Base-by-base conservation (phyloP, 345 rosid species). In the Adansonia digitata region DNA sequence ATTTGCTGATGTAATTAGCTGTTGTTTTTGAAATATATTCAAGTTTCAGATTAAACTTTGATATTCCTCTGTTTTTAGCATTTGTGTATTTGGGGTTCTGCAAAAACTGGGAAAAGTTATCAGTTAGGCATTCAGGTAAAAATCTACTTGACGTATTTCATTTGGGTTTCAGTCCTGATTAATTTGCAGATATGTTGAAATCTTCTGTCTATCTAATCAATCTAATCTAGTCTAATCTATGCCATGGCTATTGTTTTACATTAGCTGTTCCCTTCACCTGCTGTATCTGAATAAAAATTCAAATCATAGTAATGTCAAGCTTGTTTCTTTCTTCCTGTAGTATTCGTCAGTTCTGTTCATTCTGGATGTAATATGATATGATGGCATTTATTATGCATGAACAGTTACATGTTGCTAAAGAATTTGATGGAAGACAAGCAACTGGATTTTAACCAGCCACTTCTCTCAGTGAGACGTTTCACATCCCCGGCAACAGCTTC, bases 351-450 rank as follows among this genome's bases (percentile, higher is more conserved):
- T 48, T 17, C 65, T 42, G 59, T 31, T n/a, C 60, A 45, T 39
- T 56, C 66, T n/a, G 74, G 77, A 68, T 11, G 73, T 77, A 18
- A 52, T 73, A 10, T 29, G 69, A 51, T 74, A n/a, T n/a, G n/a
- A n/a, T n/a, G 35, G 51, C 59, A 31, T 57, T 59, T 60, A 14
- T 66, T 55, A 34, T 78, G 77, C 83, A 81, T 87, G 75, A 75
- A 34, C 57, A 66, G 45, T 5, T 79, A 67, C 75, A 80, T 79
- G 86, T 74, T 62, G 75, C 77, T 79, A 34, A 75, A 78, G 76
- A 86, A 71, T 85, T 81, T 81, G 37, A 92, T 92, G 98, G 97
- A 88, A 82, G 90, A 91, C 64, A 92, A 89, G 81, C 92, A 88
- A 70, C 77, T 94, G 40, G 88, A 94, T 83, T 89, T 92, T 80